Evolutionary conservation across 2,329 filamentous ascomycete genomes (phyloP).

Genomic region (Cyanodermella asteris): DNA sequence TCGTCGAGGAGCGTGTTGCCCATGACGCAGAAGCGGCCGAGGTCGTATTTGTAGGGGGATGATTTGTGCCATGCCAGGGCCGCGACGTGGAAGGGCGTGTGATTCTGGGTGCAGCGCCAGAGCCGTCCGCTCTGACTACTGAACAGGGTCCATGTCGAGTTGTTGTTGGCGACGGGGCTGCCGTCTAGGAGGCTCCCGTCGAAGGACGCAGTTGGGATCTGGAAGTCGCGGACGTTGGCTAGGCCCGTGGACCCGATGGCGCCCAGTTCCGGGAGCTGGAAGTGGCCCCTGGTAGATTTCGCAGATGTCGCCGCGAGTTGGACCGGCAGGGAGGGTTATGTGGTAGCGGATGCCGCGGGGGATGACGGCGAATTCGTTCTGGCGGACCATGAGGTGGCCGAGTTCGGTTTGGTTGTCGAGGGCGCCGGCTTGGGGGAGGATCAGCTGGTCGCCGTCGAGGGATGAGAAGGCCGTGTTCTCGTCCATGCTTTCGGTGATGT

Average conservation of each 20-base stretch:
- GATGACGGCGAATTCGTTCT: conserved; percentile 45
- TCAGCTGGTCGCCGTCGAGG: conserved; percentile 44
- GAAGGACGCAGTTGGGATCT: too few relatives aligned
- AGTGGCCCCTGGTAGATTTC: conserved; percentile 45
- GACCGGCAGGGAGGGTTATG: conserved; percentile 36
- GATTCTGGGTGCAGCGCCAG: too few relatives aligned
- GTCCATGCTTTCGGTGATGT: conserved; percentile 33
- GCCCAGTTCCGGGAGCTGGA: conserved; percentile 43
- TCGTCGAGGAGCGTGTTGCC: too few relatives aligned
- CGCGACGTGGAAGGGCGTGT: too few relatives aligned
- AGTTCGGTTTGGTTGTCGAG: conserved; percentile 49
- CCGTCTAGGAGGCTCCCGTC: too few relatives aligned
- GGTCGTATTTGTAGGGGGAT: too few relatives aligned
- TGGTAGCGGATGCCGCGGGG: conserved; percentile 43
- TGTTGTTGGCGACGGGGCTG: too few relatives aligned
- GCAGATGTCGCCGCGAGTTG: conserved; percentile 42
- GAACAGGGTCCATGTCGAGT: too few relatives aligned
- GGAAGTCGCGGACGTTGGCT: conserved; percentile 44
- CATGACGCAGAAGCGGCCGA: too few relatives aligned
- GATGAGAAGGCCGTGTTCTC: conserved; percentile 32
- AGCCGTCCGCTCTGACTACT: too few relatives aligned
- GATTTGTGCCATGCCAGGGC: too few relatives aligned
- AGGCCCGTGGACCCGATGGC: conserved; percentile 44
- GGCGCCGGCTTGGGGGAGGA: conserved; percentile 41
- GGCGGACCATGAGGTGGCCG: conserved; percentile 39